Conservation (phyloP, 2,329 filamentous ascomycete species). For the Cercospora zeina region DNA sequence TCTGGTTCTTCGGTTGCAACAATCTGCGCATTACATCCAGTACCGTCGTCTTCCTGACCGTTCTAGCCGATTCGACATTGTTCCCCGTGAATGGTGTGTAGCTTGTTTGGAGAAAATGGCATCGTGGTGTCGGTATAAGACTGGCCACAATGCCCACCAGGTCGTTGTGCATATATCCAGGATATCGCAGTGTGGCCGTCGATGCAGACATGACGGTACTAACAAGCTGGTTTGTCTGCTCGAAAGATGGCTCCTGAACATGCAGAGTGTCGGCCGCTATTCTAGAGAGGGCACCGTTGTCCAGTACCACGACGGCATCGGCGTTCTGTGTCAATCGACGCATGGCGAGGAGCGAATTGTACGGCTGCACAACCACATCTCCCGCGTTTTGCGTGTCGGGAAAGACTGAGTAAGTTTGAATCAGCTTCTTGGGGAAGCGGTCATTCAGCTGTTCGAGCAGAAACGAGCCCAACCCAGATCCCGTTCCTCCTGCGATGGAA, state of each 20-base stretch:
- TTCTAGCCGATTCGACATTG: constrained; percentile 95
- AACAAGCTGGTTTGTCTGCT: constrained; percentile 95
- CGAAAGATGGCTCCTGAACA: constrained; percentile 91
- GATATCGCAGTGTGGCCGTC: constrained; percentile 93
- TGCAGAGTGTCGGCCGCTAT: constrained; percentile 94
- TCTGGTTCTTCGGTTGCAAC: constrained; percentile 96
- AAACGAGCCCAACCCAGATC: constrained; percentile 92
- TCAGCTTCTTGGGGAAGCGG: constrained; percentile 96
- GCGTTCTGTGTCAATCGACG: constrained; percentile 90
- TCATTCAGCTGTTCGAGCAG: constrained; percentile 95
- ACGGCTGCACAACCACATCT: constrained; percentile 95
- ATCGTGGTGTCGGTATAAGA: constrained; percentile 91
- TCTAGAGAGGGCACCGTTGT: constrained; percentile 89
- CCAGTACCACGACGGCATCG: constrained; percentile 94
- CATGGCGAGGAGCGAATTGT: constrained; percentile 94
- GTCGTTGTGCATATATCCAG: constrained; percentile 99
- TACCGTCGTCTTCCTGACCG: constrained; percentile 95
- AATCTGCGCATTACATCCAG: constrained; percentile 95
- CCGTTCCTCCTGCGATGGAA: constrained; percentile 95
- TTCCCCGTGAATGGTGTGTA: constrained; percentile 98
- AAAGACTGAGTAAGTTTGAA: constrained; percentile 98
- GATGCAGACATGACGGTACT: constrained; percentile 98
- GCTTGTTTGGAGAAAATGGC: constrained; percentile 97
- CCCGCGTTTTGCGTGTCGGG: constrained; percentile 84
- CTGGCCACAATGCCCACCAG: constrained; percentile 95